A percentile compares a stretch with the other conserved stretches of the same genome.
These are phyloP conservation scores for Metschnikowia orientalis DNA, from an alignment of 805 yeast genomes.

Conservation along the genomic window DNA sequence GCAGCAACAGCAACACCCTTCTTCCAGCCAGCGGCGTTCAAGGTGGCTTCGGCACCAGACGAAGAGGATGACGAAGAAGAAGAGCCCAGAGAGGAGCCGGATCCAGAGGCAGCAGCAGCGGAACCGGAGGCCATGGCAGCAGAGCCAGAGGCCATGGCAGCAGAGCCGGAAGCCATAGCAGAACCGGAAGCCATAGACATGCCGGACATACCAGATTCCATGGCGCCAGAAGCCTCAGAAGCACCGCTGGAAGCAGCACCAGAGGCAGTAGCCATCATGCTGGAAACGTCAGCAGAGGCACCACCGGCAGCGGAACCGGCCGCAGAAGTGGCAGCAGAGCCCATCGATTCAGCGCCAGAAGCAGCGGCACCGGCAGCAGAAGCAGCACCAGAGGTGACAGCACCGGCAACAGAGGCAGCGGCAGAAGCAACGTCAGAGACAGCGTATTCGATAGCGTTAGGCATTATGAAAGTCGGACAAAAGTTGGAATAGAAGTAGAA, in stretches of 20 bases:
- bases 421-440: slow-evolving; percentile 14
- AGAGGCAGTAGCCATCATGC: slow-evolving; percentile 6
- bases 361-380: slow-evolving; percentile 6
- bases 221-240: slow-evolving; percentile 14
- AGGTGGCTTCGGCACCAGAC: slow-evolving; percentile 17
- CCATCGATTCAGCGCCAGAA: slow-evolving; percentile 1
- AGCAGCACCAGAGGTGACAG: slow-evolving; percentile 4
- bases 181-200: slow-evolving; percentile 6
- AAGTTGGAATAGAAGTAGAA: not conserved
- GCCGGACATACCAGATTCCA: slow-evolving; percentile 13
- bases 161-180: slow-evolving; percentile 14
- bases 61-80: slow-evolving; percentile 16
- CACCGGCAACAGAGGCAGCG: slow-evolving; percentile 1
- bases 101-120: not conserved
- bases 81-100: slow-evolving; percentile 6
- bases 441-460: slow-evolving; percentile 30
- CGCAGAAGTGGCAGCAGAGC: slow-evolving; percentile 12
- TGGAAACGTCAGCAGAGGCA: slow-evolving; percentile 14
- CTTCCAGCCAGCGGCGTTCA: slow-evolving; percentile 31
- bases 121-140: slow-evolving; percentile 7
- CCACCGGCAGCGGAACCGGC: slow-evolving; percentile 10
- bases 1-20: slow-evolving; percentile 34
- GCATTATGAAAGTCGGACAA: slow-evolving; percentile 4
- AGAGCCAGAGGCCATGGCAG: slow-evolving; percentile 6
- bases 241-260: slow-evolving; percentile 6